These are phyloP conservation scores for Cercospora zeae-maydis DNA, from an alignment of 2,329 filamentous ascomycete species.

Conservation along the genomic window DNA sequence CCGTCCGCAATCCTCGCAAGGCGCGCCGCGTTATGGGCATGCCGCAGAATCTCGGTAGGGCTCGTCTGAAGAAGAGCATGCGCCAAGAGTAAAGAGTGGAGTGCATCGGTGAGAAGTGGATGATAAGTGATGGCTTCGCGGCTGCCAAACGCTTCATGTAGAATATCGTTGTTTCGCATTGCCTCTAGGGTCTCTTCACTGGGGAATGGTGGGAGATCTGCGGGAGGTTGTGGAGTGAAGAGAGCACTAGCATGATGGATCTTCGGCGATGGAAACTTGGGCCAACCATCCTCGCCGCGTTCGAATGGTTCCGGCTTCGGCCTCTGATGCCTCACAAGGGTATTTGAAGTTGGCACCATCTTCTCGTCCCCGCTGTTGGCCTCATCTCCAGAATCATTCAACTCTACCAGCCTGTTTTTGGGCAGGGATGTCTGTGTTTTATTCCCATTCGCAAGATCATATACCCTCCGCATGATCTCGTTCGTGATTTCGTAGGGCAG, in stretches of 20 bases:
- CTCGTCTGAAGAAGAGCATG: slow-evolving; percentile 79
- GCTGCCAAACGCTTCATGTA: slow-evolving; percentile 40
- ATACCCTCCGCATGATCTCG: slow-evolving; percentile 56
- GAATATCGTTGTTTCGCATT: slow-evolving; percentile 29
- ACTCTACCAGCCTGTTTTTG: slow-evolving; percentile 32
- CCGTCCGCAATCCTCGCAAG: slow-evolving; percentile 71
- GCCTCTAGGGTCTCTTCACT: slow-evolving; percentile 35
- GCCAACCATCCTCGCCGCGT: slow-evolving; percentile 41
- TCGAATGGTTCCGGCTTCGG: slow-evolving; percentile 32
- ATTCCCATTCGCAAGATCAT: slow-evolving; percentile 51
- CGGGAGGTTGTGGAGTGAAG: slow-evolving; percentile 65
- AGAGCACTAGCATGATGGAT: slow-evolving; percentile 60
- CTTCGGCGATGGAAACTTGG: slow-evolving; percentile 48
- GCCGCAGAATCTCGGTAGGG: slow-evolving; percentile 69
- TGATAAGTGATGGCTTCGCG: slow-evolving; percentile 74
- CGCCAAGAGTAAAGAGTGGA: slow-evolving; percentile 73
- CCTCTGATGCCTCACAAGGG: slow-evolving; percentile 45
- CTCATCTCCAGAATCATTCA: slow-evolving; percentile 27
- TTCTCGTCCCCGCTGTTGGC: slow-evolving; percentile 20
- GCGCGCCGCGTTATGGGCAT: slow-evolving; percentile 77
- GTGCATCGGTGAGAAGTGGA: slow-evolving; percentile 71
- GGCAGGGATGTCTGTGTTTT: slow-evolving; percentile 33
- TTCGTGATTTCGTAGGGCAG: slow-evolving; percentile 59
- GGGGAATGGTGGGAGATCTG: slow-evolving; percentile 66
- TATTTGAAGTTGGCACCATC: slow-evolving; percentile 34